phyloP scores from a whole-genome alignment of 192 early-diverging fungal species.

The Linnemannia hyalina region DNA sequence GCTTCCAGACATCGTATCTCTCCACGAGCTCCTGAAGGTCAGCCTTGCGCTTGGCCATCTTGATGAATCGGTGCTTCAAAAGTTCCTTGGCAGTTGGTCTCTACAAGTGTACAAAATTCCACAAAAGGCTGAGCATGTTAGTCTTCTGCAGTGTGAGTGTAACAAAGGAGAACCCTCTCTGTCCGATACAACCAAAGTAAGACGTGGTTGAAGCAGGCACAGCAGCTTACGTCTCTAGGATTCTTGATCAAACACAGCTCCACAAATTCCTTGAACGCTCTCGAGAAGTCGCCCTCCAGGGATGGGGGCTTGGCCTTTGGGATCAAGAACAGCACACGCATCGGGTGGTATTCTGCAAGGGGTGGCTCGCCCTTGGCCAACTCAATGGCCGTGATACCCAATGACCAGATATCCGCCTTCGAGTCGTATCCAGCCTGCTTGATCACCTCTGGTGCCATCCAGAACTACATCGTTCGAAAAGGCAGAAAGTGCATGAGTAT shows the following conservation, averaged over 20 bases:
- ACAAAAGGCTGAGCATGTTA: neutral
- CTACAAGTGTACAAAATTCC: constrained; percentile 44
- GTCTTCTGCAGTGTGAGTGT: neutral
- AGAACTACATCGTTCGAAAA: constrained; percentile 61
- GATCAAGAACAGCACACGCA: constrained; percentile 95
- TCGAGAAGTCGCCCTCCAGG: constrained; percentile 83
- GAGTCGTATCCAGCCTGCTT: constrained; percentile 83
- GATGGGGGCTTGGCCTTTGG: constrained; percentile 92
- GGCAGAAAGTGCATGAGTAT: neutral
- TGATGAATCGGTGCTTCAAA: constrained; percentile 91
- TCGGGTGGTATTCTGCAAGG: constrained; percentile 94
- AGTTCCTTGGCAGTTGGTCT: constrained; percentile 91
- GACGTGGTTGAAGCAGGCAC: neutral
- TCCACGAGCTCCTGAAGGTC: constrained; percentile 89
- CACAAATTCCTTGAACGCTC: constrained; percentile 94
- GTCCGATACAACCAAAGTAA: neutral
- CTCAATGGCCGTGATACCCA: constrained; percentile 98
- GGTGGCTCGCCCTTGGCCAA: constrained; percentile 94
- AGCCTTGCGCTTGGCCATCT: constrained; percentile 82
- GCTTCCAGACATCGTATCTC: constrained; percentile 83
- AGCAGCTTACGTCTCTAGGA: constrained; percentile 73
- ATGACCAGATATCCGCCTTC: constrained; percentile 96
- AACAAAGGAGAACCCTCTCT: neutral
- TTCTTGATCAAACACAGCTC: constrained; percentile 90
- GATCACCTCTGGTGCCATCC: constrained; percentile 97